These are phyloP conservation scores for Calocybe cyanea DNA, from an alignment of 768 basidiomycete species.

Conservation along the genomic window DNA sequence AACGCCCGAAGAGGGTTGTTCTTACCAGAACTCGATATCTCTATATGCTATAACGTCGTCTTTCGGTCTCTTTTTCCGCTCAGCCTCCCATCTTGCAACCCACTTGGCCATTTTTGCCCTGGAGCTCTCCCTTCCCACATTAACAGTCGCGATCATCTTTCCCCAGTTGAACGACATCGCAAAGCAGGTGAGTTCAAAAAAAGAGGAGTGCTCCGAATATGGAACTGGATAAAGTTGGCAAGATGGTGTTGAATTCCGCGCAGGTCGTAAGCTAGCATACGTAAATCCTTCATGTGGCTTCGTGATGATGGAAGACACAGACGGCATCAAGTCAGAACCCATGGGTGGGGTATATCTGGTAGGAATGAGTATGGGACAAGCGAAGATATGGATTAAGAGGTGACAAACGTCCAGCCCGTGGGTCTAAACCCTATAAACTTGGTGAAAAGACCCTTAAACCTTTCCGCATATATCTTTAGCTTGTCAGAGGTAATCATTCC, in stretches of 20 bases:
- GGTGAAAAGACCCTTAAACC: slow-evolving; percentile 67
- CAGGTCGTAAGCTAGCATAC: slow-evolving; percentile 60
- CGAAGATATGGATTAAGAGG: background rate
- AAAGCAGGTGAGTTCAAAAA: slow-evolving; percentile 94
- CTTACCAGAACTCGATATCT: slow-evolving; percentile 47
- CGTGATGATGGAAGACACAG: slow-evolving; percentile 67
- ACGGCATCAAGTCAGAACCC: slow-evolving; percentile 58
- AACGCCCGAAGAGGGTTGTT: background rate
- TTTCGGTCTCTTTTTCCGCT: slow-evolving; percentile 56
- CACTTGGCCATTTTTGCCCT: slow-evolving; percentile 86
- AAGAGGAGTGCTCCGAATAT: slow-evolving; percentile 96
- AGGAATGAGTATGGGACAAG: background rate
- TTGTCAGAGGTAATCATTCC: slow-evolving; percentile 70
- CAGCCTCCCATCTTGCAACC: slow-evolving; percentile 86
- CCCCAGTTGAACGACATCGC: slow-evolving; percentile 83
- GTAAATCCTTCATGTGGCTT: slow-evolving; percentile 67
- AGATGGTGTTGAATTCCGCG: slow-evolving; percentile 64
- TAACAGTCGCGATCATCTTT: slow-evolving; percentile 94
- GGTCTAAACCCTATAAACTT: slow-evolving; percentile 83
- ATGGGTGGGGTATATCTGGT: slow-evolving; percentile 62
- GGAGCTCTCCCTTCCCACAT: slow-evolving; percentile 69
- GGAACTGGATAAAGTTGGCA: slow-evolving; percentile 80
- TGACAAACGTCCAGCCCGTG: slow-evolving; percentile 93
- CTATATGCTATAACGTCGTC: slow-evolving; percentile 35
- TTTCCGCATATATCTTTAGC: slow-evolving; percentile 71